A percentile compares a stretch with the other conserved stretches of the same genome.
phyloP scores from a whole-genome alignment of 23 red algal genomes.

The Agarophyton chilense region DNA sequence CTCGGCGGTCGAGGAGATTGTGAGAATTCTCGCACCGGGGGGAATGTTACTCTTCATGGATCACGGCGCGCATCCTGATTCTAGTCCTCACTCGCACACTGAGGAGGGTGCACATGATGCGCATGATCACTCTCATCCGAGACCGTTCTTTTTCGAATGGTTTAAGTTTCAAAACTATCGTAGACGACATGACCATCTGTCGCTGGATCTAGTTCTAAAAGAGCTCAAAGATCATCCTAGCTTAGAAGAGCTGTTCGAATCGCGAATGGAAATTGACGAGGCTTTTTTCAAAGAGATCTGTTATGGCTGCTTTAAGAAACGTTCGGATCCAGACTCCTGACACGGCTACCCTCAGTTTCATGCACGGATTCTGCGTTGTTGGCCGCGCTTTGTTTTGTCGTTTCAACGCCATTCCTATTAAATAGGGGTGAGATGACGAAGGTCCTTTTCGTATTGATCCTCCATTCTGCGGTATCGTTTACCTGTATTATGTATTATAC shows the following conservation, averaged over 20 bases:
- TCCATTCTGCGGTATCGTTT: too few relatives aligned
- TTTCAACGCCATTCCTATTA: too few relatives aligned
- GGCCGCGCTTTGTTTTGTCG: too few relatives aligned
- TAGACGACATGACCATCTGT: background rate
- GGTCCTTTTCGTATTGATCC: too few relatives aligned
- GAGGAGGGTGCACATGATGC: background rate
- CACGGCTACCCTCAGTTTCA: too few relatives aligned
- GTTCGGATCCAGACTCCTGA: background rate
- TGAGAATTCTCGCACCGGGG: constrained; percentile 30
- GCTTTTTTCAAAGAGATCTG: constrained; percentile 26
- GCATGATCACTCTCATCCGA: background rate
- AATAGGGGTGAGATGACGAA: too few relatives aligned
- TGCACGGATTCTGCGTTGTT: too few relatives aligned
- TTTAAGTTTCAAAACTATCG: background rate
- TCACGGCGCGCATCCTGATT: constrained; percentile 20
- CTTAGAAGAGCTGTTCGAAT: constrained; percentile 23
- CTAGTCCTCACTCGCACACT: background rate
- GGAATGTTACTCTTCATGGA: constrained; percentile 54
- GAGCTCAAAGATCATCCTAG: constrained; percentile 17
- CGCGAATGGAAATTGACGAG: constrained; percentile 6
- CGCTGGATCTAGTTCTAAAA: constrained; percentile 16
- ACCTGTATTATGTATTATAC: too few relatives aligned
- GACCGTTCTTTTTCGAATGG: constrained; percentile 39
- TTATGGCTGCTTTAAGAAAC: constrained; percentile 21
- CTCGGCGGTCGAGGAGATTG: constrained; percentile 31